Evolutionary conservation across 495 filamentous ascomycete species (phyloP).

Genomic region (Penicillium steckii): DNA sequence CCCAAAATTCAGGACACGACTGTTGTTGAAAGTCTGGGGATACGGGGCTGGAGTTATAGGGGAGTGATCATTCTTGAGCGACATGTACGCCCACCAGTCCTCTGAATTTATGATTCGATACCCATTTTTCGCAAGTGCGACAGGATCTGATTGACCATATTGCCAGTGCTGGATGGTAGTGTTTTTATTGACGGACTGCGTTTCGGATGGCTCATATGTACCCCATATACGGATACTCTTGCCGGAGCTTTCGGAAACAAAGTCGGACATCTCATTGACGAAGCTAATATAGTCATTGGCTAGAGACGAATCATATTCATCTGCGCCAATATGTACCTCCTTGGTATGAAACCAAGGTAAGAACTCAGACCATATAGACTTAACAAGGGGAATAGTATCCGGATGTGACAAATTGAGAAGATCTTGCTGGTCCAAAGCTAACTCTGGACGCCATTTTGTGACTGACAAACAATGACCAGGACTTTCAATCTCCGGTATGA

Average conservation of each 20-base stretch:
- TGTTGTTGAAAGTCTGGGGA: constrained; percentile 51
- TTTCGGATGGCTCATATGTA: constrained; percentile 46
- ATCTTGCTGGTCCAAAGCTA: constrained; percentile 49
- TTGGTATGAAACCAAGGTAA: constrained; percentile 56
- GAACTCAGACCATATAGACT: constrained; percentile 55
- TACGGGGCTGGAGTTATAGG: constrained; percentile 54
- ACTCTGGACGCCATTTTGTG: constrained; percentile 57
- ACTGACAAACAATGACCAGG: constrained; percentile 53
- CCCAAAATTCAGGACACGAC: constrained; percentile 47
- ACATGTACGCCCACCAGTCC: constrained; percentile 58
- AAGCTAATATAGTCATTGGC: constrained; percentile 54
- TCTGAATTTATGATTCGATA: constrained; percentile 54
- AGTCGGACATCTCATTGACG: constrained; percentile 52
- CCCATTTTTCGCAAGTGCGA: constrained; percentile 35
- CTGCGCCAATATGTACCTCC: constrained; percentile 56
- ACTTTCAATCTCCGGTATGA: constrained; percentile 56
- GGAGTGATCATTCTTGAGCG: constrained; percentile 53
- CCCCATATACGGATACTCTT: constrained; percentile 56
- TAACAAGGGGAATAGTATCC: constrained; percentile 51
- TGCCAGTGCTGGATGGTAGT: constrained; percentile 58
- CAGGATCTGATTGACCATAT: constrained; percentile 54
- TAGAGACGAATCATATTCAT: constrained; percentile 51
- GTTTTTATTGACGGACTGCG: constrained; percentile 34
- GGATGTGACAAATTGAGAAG: constrained; percentile 55
- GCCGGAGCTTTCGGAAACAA: constrained; percentile 37